Evolutionary conservation across 441 rosid genomes (phyloP).

Genomic region (Syzygium syzygioides): DNA sequence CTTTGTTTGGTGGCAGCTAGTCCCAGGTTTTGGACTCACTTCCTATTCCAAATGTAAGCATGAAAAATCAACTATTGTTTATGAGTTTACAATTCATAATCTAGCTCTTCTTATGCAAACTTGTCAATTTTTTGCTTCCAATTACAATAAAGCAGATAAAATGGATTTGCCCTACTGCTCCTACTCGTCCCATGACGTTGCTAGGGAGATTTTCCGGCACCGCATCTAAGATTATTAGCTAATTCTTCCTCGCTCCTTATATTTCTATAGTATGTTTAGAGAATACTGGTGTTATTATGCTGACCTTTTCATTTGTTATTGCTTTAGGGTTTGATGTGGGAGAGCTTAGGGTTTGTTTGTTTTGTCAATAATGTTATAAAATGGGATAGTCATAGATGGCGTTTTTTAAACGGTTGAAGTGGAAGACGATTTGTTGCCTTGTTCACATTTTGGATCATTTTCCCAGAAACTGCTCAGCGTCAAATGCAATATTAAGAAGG

Average conservation of each 20-base stretch:
- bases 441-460: no score
- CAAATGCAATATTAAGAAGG: no score
- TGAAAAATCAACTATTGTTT: not conserved
- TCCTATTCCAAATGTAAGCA: slow-evolving; percentile 69
- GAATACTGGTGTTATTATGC: not conserved
- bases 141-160: slow-evolving; percentile 31
- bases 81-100: not conserved
- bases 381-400: no score
- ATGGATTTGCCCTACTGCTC: slow-evolving; percentile 65
- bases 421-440: no score
- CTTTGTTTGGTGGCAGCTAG: slow-evolving; percentile 47
- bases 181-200: no score
- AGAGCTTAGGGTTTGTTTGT: not conserved
- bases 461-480: no score
- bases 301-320: not conserved
- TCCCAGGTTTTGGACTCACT: slow-evolving; percentile 72
- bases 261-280: not conserved
- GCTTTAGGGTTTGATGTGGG: slow-evolving; percentile 11
- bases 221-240: slow-evolving; percentile 32
- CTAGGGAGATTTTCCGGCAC: slow-evolving; percentile 44
- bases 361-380: no score
- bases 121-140: not conserved
- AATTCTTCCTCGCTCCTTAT: not conserved
- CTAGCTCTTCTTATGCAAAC: slow-evolving; percentile 1
- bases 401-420: no score